A percentile compares a stretch with the other conserved stretches of the same genome.
Conservation (phyloP, 306 rosid genomes). For the Malus fusca region DNA sequence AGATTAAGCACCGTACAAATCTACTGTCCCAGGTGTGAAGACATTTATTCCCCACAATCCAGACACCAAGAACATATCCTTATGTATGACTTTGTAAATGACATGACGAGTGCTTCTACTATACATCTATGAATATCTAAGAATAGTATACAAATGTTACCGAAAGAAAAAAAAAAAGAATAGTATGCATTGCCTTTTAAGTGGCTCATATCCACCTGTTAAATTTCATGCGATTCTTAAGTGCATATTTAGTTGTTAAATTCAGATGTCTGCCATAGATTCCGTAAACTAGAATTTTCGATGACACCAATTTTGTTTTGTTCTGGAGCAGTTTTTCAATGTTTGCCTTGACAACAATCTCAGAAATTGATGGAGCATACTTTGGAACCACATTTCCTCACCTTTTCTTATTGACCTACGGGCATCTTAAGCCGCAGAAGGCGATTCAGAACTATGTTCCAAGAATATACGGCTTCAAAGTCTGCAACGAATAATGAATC, state of each 20-base stretch:
- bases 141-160: too few species aligned
- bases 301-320: background rate
- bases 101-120: background rate
- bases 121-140: too few species aligned
- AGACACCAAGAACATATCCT: constrained; percentile 86
- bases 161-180: too few species aligned
- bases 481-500: constrained; percentile 22
- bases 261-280: too few species aligned
- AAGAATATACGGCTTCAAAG: constrained; percentile 52
- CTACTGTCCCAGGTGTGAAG: constrained; percentile 76
- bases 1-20: constrained; percentile 64
- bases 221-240: background rate
- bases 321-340: background rate
- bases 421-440: constrained; percentile 51
- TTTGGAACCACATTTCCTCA: constrained; percentile 64
- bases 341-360: constrained; percentile 20
- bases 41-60: constrained; percentile 61
- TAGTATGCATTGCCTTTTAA: too few species aligned
- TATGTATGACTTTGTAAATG: background rate
- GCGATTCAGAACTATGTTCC: constrained; percentile 41
- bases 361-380: constrained; percentile 66
- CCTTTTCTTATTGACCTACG: constrained; percentile 48
- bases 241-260: too few species aligned
- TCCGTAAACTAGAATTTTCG: background rate
- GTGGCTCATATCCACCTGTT: background rate